These are phyloP conservation scores for Hylodesmum podocarpum DNA, from an alignment of 306 rosid species.

Conservation along the genomic window DNA sequence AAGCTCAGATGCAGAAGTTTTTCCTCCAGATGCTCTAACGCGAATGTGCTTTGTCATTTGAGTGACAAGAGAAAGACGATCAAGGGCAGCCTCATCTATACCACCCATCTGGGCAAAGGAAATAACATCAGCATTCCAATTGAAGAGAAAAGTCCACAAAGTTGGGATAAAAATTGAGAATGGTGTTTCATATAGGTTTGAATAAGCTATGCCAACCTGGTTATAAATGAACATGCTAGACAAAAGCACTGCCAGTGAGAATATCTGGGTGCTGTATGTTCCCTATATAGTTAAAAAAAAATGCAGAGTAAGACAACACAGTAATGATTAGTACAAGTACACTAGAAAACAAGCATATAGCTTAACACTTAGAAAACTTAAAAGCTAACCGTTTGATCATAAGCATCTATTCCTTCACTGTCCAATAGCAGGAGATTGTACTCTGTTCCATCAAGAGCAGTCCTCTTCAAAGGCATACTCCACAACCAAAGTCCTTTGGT, in stretches of 20 bases:
- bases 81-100: slow-evolving; percentile 90
- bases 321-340: not conserved
- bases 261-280: slow-evolving; percentile 94
- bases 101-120: slow-evolving; percentile 73
- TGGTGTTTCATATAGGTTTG: not conserved
- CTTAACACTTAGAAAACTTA: not conserved
- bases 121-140: slow-evolving; percentile 27
- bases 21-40: slow-evolving; percentile 83
- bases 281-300: slow-evolving; percentile 53
- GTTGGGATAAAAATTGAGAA: not conserved
- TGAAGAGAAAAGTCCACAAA: slow-evolving; percentile 17
- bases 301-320: not conserved
- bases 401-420: slow-evolving; percentile 97
- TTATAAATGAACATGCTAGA: slow-evolving; percentile 95
- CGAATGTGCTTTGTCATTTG: slow-evolving; percentile 95
- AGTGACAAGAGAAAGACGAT: slow-evolving; percentile 93
- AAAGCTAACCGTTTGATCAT: slow-evolving; percentile 85
- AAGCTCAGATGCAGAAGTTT: slow-evolving; percentile 68
- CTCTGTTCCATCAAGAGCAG: slow-evolving; percentile 92
- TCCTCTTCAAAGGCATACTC: slow-evolving; percentile 90
- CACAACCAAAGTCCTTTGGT: slow-evolving; percentile 98
- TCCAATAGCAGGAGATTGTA: slow-evolving; percentile 80
- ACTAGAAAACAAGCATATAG: not conserved
- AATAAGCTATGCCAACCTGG: slow-evolving; percentile 62
- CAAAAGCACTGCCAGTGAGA: slow-evolving; percentile 88